Conservation (phyloP, 768 basidiomycete species). For the Chalciporus piperatus region DNA sequence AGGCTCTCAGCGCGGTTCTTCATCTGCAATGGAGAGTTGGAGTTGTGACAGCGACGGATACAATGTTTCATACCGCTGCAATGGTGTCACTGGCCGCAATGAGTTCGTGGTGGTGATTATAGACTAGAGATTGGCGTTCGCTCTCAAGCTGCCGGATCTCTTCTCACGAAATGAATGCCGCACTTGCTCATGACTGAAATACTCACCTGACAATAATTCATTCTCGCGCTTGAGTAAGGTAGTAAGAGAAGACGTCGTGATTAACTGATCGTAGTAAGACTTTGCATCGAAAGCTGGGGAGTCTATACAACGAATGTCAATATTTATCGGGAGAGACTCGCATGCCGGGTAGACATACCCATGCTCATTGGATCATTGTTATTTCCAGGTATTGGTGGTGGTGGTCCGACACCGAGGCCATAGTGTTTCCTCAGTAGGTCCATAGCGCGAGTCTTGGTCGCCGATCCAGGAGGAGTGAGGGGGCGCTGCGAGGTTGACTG, state of each 20-base stretch:
- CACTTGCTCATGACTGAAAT: neutral
- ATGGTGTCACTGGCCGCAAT: constrained; percentile 94
- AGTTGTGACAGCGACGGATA: neutral
- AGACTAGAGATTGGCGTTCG: constrained; percentile 87
- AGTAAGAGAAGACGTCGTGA: constrained; percentile 75
- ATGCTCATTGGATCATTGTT: constrained; percentile 78
- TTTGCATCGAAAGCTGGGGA: constrained; percentile 81
- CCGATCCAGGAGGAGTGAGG: constrained; percentile 30
- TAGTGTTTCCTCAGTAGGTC: constrained; percentile 85
- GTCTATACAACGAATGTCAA: constrained; percentile 43
- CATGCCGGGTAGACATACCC: constrained; percentile 41
- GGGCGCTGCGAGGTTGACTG: constrained; percentile 22
- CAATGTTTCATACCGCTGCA: constrained; percentile 54
- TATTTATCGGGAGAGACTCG: neutral
- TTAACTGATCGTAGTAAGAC: constrained; percentile 81
- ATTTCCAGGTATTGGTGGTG: constrained; percentile 55
- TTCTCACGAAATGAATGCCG: constrained; percentile 28
- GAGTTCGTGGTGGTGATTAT: constrained; percentile 93
- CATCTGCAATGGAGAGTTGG: constrained; percentile 53
- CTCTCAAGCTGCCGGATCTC: constrained; percentile 87
- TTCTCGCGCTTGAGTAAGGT: constrained; percentile 77
- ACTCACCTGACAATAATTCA: constrained; percentile 67
- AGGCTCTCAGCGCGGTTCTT: constrained; percentile 83
- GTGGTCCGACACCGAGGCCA: constrained; percentile 75
- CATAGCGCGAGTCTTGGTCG: constrained; percentile 57